Percentiles rank a stretch among this genome's conserved stretches.
Conservation (phyloP, 2,329 filamentous ascomycete species). For the Beauveria medogensis region DNA sequence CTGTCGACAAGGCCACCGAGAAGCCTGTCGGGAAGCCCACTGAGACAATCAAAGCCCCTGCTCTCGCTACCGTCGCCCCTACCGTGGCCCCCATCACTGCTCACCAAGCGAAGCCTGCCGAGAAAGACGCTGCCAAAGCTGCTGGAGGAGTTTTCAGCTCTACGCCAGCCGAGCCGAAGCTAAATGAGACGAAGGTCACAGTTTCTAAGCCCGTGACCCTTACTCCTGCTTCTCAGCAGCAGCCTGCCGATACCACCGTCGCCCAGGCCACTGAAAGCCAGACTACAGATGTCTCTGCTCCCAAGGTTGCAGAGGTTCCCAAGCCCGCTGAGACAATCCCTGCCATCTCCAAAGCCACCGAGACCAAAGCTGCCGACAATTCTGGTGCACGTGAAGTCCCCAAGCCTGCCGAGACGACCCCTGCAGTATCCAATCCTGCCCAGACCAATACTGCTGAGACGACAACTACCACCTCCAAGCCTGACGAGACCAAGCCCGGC, state of each 20-base stretch:
- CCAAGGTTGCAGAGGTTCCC: not conserved
- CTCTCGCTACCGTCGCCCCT: conserved; percentile 13
- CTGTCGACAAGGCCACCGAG: not conserved
- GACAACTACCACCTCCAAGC: too few relatives aligned
- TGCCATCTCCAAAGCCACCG: not conserved
- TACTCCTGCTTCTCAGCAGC: conserved; percentile 9
- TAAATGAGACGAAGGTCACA: conserved; percentile 13
- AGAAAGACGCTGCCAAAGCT: conserved; percentile 8
- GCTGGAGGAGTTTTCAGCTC: conserved; percentile 12
- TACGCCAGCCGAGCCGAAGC: conserved; percentile 13
- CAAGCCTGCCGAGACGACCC: not conserved
- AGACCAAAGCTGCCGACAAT: not conserved
- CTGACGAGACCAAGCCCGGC: not conserved
- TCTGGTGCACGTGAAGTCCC: not conserved
- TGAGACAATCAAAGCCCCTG: conserved; percentile 12
- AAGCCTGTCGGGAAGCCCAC: conserved; percentile 4
- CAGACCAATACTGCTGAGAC: not conserved
- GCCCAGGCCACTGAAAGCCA: not conserved
- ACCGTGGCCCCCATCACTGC: conserved; percentile 14
- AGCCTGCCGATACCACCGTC: conserved; percentile 9
- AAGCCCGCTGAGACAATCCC: conserved; percentile 1
- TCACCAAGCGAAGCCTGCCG: not conserved
- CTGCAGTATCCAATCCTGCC: not conserved
- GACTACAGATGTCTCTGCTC: not conserved
- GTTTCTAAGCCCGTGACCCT: conserved; percentile 13